Base-by-base conservation (phyloP, 2,329 filamentous ascomycete species). In the Paraconiothyrium brasiliense region DNA sequence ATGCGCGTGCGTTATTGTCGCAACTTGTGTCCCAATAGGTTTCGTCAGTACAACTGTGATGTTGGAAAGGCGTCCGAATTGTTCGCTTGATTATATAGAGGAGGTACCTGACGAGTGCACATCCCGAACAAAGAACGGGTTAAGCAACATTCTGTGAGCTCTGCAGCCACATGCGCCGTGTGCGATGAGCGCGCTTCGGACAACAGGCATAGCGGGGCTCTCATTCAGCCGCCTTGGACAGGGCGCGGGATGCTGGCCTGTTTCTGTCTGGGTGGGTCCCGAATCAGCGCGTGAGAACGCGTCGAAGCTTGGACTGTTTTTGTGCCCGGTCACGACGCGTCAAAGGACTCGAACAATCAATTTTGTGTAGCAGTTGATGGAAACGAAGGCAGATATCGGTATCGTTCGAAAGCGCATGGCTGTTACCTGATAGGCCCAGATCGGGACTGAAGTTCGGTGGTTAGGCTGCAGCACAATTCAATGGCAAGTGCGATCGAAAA, bases 201-300 rank as follows among this genome's bases (percentile, higher is more conserved):
- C 35, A 46, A 39, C 50, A 76, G 75, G 71, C 66, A 65, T 44
- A 35, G 60, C 50, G 58, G 60, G 51, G 44, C 43, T 60, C 51
- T 70, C 60, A 69, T 67, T 71, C 68, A 74, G 72, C 70, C 72
- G 69, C 65, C 65, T 41, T 63, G 67, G 70, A 68, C 68, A 67
- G 32, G 57, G 61, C 59, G 54, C 64, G 67, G 70, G 68, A 41
- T 50, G 20, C 55, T n/a, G 27, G 55, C 11, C 46, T 60, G 66
- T 63, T 60, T 64, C 63, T 72, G 71, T 65, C 54, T 48, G 49
- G 57, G 46, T 32, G 57, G 51, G 50, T 57, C 64, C 59, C 72
- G 67, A 73, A 71, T 74, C 66, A 70, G 64, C 64, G 68, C 73
- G 74, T 72, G 73, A 65, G 64, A 59, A 64, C 73, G 73, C 73